phyloP scores from a whole-genome alignment of 495 filamentous ascomycete genomes.

The Evernia prunastri region DNA sequence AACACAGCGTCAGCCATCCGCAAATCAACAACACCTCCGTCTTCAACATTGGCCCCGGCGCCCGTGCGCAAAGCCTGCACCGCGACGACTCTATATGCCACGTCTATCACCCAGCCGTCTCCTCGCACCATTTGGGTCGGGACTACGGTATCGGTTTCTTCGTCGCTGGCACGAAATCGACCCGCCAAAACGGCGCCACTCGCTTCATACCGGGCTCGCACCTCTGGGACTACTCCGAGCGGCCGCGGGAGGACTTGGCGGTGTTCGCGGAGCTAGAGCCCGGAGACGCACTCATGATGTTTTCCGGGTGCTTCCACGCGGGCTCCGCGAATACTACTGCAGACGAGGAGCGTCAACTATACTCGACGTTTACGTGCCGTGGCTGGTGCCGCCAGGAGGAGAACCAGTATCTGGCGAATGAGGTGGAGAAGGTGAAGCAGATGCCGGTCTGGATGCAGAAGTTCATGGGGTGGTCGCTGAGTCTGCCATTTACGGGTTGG shows the following conservation, averaged over 20 bases:
- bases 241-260: background rate
- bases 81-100: conserved; percentile 34
- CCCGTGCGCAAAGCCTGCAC: conserved; percentile 32
- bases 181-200: conserved; percentile 40
- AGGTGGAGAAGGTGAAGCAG: background rate
- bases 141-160: conserved; percentile 33
- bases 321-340: conserved; percentile 32
- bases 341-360: conserved; percentile 5
- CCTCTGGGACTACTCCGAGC: conserved; percentile 29
- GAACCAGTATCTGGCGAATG: conserved; percentile 15
- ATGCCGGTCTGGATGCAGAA: background rate
- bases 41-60: conserved; percentile 33
- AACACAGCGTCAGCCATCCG: conserved; percentile 28
- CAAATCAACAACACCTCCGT: conserved; percentile 28
- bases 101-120: conserved; percentile 17
- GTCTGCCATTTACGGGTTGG: background rate
- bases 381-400: conserved; percentile 16
- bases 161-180: conserved; percentile 32
- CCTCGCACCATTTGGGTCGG: conserved; percentile 25
- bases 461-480: background rate
- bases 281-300: conserved; percentile 37
- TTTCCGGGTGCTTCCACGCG: conserved; percentile 34
- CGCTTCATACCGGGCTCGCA: conserved; percentile 40
- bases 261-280: conserved; percentile 33
- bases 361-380: conserved; percentile 6